These are phyloP conservation scores for Daldinia sp. DNA, from an alignment of 2,329 filamentous ascomycete species.

Conservation along the genomic window DNA sequence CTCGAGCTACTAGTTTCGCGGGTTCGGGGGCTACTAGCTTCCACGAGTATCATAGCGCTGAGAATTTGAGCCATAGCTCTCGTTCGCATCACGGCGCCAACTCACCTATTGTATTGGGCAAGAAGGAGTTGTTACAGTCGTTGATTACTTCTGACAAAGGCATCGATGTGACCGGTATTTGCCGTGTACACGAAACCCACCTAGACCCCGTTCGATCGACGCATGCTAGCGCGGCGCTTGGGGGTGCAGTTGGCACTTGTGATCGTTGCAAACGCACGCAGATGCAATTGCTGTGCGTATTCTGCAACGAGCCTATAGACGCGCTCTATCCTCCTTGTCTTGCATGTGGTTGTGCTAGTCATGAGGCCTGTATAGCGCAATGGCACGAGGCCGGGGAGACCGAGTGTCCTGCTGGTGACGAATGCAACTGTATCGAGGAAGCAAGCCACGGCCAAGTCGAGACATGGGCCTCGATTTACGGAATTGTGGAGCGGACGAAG, in stretches of 20 bases:
- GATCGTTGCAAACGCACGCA: slow-evolving; percentile 62
- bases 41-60: slow-evolving; percentile 49
- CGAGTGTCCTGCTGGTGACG: slow-evolving; percentile 69
- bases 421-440: slow-evolving; percentile 68
- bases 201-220: slow-evolving; percentile 66
- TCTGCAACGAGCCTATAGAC: slow-evolving; percentile 68
- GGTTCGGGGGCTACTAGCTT: slow-evolving; percentile 45
- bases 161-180: slow-evolving; percentile 70
- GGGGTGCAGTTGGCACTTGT: slow-evolving; percentile 53
- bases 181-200: slow-evolving; percentile 68
- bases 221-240: slow-evolving; percentile 52
- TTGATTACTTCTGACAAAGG: slow-evolving; percentile 63
- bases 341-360: slow-evolving; percentile 68
- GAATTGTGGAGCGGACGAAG: slow-evolving; percentile 51
- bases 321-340: slow-evolving; percentile 69
- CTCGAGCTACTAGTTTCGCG: slow-evolving; percentile 38
- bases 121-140: slow-evolving; percentile 61
- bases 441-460: slow-evolving; percentile 66
- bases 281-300: slow-evolving; percentile 67
- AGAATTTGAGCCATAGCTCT: slow-evolving; percentile 47
- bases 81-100: slow-evolving; percentile 51
- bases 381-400: slow-evolving; percentile 66
- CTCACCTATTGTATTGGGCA: slow-evolving; percentile 64
- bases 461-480: slow-evolving; percentile 66
- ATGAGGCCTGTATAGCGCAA: slow-evolving; percentile 65